Base-by-base conservation (phyloP, 1,284 basidiomycete species). In the Inonotus hispidus region DNA sequence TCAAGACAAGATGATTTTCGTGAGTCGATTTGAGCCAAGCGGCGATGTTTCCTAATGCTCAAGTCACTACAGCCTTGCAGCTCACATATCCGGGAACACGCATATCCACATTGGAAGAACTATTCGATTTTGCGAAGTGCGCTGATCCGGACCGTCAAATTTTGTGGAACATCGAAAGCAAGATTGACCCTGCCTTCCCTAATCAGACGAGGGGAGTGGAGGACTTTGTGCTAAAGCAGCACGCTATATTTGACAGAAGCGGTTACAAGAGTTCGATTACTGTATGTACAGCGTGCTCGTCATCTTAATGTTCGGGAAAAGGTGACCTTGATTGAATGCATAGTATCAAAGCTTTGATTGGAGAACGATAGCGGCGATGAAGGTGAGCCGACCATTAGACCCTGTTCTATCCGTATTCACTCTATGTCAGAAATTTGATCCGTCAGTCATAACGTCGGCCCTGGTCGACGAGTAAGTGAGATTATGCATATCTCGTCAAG, bases 311-410 rank as follows among this genome's bases (percentile, higher is more conserved):
- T 14, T 13, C 39, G 1, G 63, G 58, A 25, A 14, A n/a, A 39
- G 8, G 23, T 27, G 37, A 29, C 3, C 25, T 4, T 16, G n/a
- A 5, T 25, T 4, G 56, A 43, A 52, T 43, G 2, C 64, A 11
- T 61, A 89, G 85, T 88, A 82, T 67, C 85, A 90, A 74, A 88
- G 86, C 67, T 88, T 90, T 66, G 87, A 89, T 68, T 90, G 88
- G 87, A 77, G 87, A 64, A 84, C 85, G 14, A 66, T 90, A n/a
- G 69, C 84, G 59, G 79, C 74, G 25, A 90, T 90, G 85, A 88
- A 87, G 78, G 82, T 82, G 64, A 25, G 62, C 56, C 13, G n/a
- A 14, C 58, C 21, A 57, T 57, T 53, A 59, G 41, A 11, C 13
- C 5, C 41, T 49, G 38, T 61, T 6, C 35, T 16, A 32, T 32